Conservation (phyloP, 106 monocot species). For the Hemerocallis citrina region DNA sequence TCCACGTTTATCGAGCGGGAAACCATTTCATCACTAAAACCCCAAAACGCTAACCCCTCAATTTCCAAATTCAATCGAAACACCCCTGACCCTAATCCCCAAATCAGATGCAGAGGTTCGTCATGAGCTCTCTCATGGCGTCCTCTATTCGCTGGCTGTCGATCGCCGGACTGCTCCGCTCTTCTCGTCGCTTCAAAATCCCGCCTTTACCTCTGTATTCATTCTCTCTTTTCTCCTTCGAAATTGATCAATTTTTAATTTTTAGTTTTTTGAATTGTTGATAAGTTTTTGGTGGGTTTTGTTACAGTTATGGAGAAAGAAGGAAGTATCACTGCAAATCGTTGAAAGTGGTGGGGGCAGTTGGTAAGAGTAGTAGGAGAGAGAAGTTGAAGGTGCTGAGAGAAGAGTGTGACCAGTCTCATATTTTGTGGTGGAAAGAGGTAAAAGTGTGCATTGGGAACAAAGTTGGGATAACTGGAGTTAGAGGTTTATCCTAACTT, state of each 20-base stretch:
- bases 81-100: background rate
- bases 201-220: background rate
- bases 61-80: no score
- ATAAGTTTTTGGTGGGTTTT: slow-evolving; percentile 25
- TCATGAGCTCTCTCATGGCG: slow-evolving; percentile 5
- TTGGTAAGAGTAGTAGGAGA: slow-evolving; percentile 31
- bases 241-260: background rate
- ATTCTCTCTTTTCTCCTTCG: background rate
- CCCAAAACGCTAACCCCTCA: no score
- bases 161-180: background rate
- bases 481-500: no score
- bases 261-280: no score
- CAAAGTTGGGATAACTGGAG: no score
- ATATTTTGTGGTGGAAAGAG: slow-evolving; percentile 95
- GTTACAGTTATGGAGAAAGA: no score
- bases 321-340: slow-evolving; percentile 31
- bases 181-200: background rate
- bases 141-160: slow-evolving; percentile 7
- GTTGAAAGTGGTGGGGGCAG: slow-evolving; percentile 15
- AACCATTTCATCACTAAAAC: no score
- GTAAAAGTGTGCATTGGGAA: no score
- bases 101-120: background rate
- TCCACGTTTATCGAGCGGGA: no score
- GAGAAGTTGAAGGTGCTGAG: slow-evolving; percentile 13
- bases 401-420: slow-evolving; percentile 35